Percentiles rank a stretch among this genome's conserved stretches.
Evolutionary conservation across 257 asterid species (phyloP).

Genomic region (Przewalskia tangutica): DNA sequence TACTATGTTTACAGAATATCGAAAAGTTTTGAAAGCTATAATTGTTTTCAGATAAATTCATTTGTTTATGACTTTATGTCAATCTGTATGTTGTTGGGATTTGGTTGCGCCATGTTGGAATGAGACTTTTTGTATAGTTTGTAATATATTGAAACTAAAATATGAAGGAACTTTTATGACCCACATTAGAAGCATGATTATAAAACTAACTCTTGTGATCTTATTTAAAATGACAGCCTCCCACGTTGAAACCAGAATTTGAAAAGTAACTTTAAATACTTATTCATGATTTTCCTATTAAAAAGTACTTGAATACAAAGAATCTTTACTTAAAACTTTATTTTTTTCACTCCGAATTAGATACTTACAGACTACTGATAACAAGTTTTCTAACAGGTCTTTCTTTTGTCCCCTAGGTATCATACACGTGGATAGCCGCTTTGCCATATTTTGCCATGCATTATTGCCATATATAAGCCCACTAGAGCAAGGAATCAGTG

Average conservation of each 20-base stretch:
- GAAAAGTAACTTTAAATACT: not conserved
- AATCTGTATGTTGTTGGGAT: not conserved
- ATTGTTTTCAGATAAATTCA: not conserved
- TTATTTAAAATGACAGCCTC: not conserved
- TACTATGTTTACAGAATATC: not conserved
- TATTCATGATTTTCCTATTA: not conserved
- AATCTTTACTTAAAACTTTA: not conserved
- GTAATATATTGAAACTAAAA: not conserved
- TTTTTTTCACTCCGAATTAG: not conserved
- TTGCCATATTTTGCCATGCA: not conserved
- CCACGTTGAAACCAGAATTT: not conserved
- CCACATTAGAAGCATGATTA: not conserved
- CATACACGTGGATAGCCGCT: not conserved
- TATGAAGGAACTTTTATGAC: not conserved
- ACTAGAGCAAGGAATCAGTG: not conserved
- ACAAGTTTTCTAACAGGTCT: not conserved
- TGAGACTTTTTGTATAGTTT: not conserved
- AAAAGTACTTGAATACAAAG: too few relatives aligned
- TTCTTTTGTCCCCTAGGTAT: not conserved
- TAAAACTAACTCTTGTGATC: not conserved
- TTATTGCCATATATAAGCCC: not conserved
- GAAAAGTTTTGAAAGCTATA: not conserved
- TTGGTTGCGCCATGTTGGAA: not conserved
- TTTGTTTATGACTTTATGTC: not conserved
- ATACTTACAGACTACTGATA: not conserved